A percentile compares a stretch with the other conserved stretches of the same genome.
Evolutionary conservation across 495 filamentous ascomycete genomes (phyloP).

Genomic region (Aspergillus wentii): DNA sequence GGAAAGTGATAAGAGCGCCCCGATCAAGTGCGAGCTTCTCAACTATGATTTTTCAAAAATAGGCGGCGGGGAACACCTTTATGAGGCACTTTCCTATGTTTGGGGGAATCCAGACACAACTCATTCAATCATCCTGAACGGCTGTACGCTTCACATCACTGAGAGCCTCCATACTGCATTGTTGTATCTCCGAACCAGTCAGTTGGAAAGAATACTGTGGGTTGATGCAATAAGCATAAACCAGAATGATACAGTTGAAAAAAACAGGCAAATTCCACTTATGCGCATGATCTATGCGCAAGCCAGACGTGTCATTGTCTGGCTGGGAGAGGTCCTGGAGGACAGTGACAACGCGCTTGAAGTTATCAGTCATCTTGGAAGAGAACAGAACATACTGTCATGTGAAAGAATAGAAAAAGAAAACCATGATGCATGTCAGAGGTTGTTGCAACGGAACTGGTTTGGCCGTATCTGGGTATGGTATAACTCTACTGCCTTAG

Average conservation of each 20-base stretch:
- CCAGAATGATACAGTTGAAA: conserved; percentile 21
- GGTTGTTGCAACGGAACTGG: conserved; percentile 17
- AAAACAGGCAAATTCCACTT: conserved; percentile 17
- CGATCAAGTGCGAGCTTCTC: too few species aligned
- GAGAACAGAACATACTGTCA: too few species aligned
- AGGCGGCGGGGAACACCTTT: too few species aligned
- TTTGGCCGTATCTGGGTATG: conserved; percentile 28
- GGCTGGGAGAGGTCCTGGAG: conserved; percentile 25
- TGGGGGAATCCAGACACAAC: too few species aligned
- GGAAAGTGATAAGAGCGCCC: too few species aligned
- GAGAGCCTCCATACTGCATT: conserved; percentile 16
- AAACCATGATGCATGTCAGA: too few species aligned
- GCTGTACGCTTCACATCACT: conserved; percentile 6
- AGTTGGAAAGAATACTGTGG: conserved; percentile 19
- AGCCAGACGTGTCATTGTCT: conserved; percentile 26
- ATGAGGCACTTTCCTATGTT: too few species aligned
- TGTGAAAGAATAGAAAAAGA: too few species aligned
- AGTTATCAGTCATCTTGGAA: conserved; percentile 7
- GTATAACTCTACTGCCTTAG: neutral
- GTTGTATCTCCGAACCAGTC: conserved; percentile 10
- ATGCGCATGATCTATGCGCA: conserved; percentile 22
- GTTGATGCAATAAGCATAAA: conserved; percentile 32
- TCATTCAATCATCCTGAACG: conserved; percentile 13
- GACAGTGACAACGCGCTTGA: conserved; percentile 3
- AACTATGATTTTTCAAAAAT: too few species aligned